Evolutionary conservation across 73 alveolate species (phyloP).

Genomic region (Uronychia binucleata): DNA sequence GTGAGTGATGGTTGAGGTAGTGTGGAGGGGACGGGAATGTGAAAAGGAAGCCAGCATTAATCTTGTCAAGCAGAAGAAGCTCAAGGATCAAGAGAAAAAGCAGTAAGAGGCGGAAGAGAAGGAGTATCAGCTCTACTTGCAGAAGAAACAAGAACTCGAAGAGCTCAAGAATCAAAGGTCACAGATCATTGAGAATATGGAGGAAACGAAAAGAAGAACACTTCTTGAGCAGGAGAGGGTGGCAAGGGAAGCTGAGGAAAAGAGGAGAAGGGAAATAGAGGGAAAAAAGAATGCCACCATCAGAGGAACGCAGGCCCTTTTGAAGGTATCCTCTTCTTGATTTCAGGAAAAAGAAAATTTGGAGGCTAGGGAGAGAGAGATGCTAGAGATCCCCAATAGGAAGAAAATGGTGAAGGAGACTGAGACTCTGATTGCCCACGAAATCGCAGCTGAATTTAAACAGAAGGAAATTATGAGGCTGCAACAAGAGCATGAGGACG

Average conservation of each 20-base stretch:
- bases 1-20: constrained; percentile 20
- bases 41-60: constrained; percentile 41
- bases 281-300: constrained; percentile 28
- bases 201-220: constrained; percentile 54
- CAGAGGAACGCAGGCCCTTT: constrained; percentile 49
- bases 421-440: constrained; percentile 49
- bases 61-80: neutral
- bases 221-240: constrained; percentile 19
- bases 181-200: constrained; percentile 16
- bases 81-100: constrained; percentile 1
- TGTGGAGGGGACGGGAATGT: constrained; percentile 14
- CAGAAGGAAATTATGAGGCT: constrained; percentile 10
- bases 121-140: constrained; percentile 12
- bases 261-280: constrained; percentile 21
- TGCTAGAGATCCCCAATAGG: constrained; percentile 1
- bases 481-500: neutral
- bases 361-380: constrained; percentile 31
- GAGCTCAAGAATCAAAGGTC: constrained; percentile 11
- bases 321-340: constrained; percentile 2
- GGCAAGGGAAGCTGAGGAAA: constrained; percentile 22
- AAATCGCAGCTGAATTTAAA: constrained; percentile 33
- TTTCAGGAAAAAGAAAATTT: constrained; percentile 36
- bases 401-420: constrained; percentile 22
- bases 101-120: constrained; percentile 13
- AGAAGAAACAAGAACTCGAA: constrained; percentile 47